phyloP scores from a whole-genome alignment of 371 early-diverging fungal genomes.

The Dinochytrium kinnereticum region DNA sequence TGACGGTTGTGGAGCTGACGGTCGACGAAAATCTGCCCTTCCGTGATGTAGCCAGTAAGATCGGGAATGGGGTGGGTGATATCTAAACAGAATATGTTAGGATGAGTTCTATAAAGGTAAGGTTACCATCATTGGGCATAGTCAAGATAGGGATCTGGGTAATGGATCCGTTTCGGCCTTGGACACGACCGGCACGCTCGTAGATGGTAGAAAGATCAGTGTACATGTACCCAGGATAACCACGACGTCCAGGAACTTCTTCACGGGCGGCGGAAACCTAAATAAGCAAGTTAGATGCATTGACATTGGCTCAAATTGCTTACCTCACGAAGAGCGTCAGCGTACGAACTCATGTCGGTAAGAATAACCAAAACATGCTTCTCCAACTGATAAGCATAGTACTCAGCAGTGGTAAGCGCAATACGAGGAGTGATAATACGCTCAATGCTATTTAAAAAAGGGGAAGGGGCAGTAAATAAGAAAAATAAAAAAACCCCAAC shows the following conservation, averaged over 20 bases:
- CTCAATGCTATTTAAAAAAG: conserved; percentile 76
- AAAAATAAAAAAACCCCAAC: conserved; percentile 25
- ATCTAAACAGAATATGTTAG: conserved; percentile 60
- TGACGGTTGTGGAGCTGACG: conserved; percentile 98
- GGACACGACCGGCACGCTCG: conserved; percentile 99
- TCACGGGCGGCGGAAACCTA: conserved; percentile 98
- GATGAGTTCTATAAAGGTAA: not conserved
- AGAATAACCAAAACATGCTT: conserved; percentile 99
- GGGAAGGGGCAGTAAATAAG: not conserved
- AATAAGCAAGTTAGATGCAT: not conserved
- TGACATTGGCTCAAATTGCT: not conserved
- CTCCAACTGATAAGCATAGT: conserved; percentile 99
- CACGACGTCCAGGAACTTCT: conserved; percentile 99
- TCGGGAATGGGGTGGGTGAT: conserved; percentile 99
- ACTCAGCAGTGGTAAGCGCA: conserved; percentile 99
- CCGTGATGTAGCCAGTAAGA: conserved; percentile 99
- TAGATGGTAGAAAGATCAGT: conserved; percentile 99
- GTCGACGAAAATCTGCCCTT: conserved; percentile 99
- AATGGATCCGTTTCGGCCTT: conserved; percentile 99
- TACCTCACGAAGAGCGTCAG: conserved; percentile 99
- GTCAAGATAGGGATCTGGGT: conserved; percentile 99
- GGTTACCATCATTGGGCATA: conserved; percentile 99
- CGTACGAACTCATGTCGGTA: conserved; percentile 99
- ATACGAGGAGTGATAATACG: conserved; percentile 99
- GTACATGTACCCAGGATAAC: conserved; percentile 99